A percentile compares a stretch with the other conserved stretches of the same genome.
phyloP scores from a whole-genome alignment of 2,329 filamentous ascomycete genomes.

The Talaromyces pinophilus region DNA sequence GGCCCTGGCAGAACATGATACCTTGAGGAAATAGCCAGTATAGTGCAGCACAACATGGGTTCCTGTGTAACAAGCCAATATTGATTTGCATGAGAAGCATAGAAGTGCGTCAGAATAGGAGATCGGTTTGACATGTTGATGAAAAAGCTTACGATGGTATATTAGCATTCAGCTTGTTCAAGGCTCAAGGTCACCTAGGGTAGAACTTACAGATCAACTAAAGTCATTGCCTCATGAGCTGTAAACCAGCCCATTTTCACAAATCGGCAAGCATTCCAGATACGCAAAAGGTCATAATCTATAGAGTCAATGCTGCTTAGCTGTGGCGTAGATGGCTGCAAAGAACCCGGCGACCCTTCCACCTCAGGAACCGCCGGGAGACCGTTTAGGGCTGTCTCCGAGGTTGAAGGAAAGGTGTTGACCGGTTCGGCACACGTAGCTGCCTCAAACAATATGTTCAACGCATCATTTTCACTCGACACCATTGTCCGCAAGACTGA shows the following conservation, averaged over 20 bases:
- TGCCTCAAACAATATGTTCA: background rate
- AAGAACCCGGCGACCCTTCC: background rate
- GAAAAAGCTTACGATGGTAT: background rate
- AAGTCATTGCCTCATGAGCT: slow-evolving; percentile 52
- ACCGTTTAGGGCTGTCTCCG: background rate
- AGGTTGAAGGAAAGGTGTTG: background rate
- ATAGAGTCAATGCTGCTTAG: background rate
- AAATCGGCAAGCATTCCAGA: slow-evolving; percentile 52
- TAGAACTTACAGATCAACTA: slow-evolving; percentile 49
- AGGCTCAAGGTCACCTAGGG: slow-evolving; percentile 24
- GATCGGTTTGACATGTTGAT: slow-evolving; percentile 45
- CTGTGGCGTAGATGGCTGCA: background rate
- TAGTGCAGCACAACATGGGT: slow-evolving; percentile 53
- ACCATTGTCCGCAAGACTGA: background rate
- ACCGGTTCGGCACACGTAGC: background rate
- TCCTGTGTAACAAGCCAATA: slow-evolving; percentile 52
- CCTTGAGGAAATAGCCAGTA: slow-evolving; percentile 55
- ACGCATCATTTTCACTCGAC: background rate
- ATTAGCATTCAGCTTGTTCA: background rate
- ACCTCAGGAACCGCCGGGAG: background rate
- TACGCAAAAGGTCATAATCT: slow-evolving; percentile 37
- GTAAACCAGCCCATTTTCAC: slow-evolving; percentile 58
- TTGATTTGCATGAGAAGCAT: slow-evolving; percentile 49
- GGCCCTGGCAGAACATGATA: slow-evolving; percentile 44
- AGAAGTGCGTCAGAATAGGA: slow-evolving; percentile 51